phyloP scores from a whole-genome alignment of 139 green algal species.

The Chloropicon primus region DNA sequence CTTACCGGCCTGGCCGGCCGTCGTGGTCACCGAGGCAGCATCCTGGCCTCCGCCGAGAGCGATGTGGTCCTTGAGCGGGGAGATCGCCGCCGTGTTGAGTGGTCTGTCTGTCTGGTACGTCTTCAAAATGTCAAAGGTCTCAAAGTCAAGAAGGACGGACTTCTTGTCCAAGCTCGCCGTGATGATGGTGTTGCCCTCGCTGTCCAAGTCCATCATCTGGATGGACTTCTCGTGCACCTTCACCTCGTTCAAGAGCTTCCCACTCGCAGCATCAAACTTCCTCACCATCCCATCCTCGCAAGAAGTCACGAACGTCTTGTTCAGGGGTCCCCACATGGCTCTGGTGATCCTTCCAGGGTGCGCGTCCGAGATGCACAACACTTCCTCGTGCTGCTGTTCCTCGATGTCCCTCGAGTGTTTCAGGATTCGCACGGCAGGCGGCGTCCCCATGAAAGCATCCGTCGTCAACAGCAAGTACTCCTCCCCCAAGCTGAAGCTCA shows the following conservation, averaged over 20 bases:
- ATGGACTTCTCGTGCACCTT: conserved; percentile 76
- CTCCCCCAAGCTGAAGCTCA: conserved; percentile 62
- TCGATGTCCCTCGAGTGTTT: conserved; percentile 41
- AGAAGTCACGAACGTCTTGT: conserved; percentile 64
- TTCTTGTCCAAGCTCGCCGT: conserved; percentile 86
- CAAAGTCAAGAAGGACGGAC: conserved; percentile 42
- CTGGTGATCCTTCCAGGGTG: conserved; percentile 24
- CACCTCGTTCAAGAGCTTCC: conserved; percentile 30
- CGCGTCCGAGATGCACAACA: conserved; percentile 17
- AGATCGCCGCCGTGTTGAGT: conserved; percentile 81
- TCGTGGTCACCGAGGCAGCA: conserved; percentile 72
- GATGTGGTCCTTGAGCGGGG: conserved; percentile 85
- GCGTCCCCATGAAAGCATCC: conserved; percentile 75
- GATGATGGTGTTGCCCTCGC: conserved; percentile 81
- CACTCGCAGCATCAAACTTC: conserved; percentile 28
- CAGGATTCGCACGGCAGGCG: conserved; percentile 35
- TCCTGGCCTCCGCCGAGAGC: conserved; percentile 86
- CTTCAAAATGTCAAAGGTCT: conserved; percentile 77
- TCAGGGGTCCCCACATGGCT: conserved; percentile 36
- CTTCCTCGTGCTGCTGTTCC: conserved; percentile 24
- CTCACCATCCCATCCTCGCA: conserved; percentile 72
- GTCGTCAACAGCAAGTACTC: conserved; percentile 63
- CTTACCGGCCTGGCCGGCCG: conserved; percentile 62
- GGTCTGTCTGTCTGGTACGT: conserved; percentile 76
- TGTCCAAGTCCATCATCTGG: conserved; percentile 17